Base-by-base conservation (phyloP, 495 filamentous ascomycete genomes). In the Collariella sp. region DNA sequence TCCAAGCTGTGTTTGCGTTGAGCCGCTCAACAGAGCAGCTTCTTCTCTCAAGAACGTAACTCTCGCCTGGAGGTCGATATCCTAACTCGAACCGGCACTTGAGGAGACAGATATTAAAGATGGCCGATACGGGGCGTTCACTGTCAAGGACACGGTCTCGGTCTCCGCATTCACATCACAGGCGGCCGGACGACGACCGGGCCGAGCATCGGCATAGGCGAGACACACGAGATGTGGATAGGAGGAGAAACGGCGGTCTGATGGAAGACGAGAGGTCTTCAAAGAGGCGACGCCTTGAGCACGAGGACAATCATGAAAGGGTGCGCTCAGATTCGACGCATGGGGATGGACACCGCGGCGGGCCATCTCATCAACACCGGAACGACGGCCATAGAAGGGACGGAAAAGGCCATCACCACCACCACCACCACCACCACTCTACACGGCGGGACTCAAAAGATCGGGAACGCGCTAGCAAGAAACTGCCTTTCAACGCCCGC, bases 401-500 rank as follows among this genome's bases (percentile, higher is more conserved):
- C n/a, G n/a, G n/a, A n/a, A n/a, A n/a, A n/a, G n/a, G n/a, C n/a
- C n/a, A n/a, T 10, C 58, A 57, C 36, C 60, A 48, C 2, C 63
- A 55, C 36, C 63, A 60, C 16, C 54, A 57, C 38, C 65, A 58
- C 20, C 34, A 39, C 18, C 49, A 20, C 20, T n/a, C 56, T 29
- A 9, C 55, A 23, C 34, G 11, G 39, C 52, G 15, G 11, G 40
- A 54, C 3, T 36, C 38, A 11, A 39, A 35, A 5, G 49, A 56
- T 3, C 35, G 42, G 18, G 20, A 23, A 3, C 19, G 52, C 23
- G 23, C 45, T 7, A 15, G n/a, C 33, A 56, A 29, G 7, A 53
- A 60, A 15, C 83, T 95, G 15, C 91, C 91, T 0, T 83, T 80
- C 57, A 70, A 80, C 39, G 81, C 87, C 10, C 73, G 78, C 23